These are phyloP conservation scores for Saturnispora galanensis DNA, from an alignment of 805 yeast species.

Conservation along the genomic window DNA sequence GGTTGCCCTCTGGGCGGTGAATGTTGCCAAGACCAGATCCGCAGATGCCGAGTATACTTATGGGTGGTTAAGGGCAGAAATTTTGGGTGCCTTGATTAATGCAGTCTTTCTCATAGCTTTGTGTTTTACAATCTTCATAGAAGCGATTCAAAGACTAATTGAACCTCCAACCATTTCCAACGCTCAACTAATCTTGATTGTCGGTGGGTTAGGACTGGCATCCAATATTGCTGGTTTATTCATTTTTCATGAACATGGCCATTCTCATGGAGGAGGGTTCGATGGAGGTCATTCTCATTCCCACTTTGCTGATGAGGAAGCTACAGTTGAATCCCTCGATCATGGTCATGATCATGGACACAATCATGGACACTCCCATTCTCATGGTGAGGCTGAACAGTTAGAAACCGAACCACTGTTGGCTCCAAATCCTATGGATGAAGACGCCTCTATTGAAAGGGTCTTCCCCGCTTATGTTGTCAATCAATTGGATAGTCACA, in stretches of 20 bases:
- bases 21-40: constrained; percentile 68
- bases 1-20: constrained; percentile 95
- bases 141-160: constrained; percentile 83
- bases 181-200: constrained; percentile 73
- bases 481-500: constrained; percentile 11
- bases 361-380: constrained; percentile 5
- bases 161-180: constrained; percentile 70
- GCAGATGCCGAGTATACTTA: constrained; percentile 89
- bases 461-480: constrained; percentile 24
- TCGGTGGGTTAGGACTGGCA: constrained; percentile 73
- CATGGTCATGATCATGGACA: constrained; percentile 7
- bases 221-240: constrained; percentile 79
- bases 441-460: constrained; percentile 20
- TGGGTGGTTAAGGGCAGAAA: constrained; percentile 98
- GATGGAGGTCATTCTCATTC: constrained; percentile 18
- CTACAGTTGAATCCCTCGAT: constrained; percentile 2
- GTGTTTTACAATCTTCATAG: constrained; percentile 85
- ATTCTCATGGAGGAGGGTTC: constrained; percentile 34
- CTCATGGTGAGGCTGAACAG: neutral
- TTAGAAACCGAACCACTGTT: constrained; percentile 8
- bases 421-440: constrained; percentile 9
- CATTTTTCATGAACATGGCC: constrained; percentile 83
- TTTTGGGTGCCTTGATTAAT: constrained; percentile 86
- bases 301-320: constrained; percentile 12
- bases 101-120: constrained; percentile 89